Percentiles rank a stretch among this genome's conserved stretches.
Evolutionary conservation across 2,329 filamentous ascomycete genomes (phyloP).

Genomic region (Ambrosiella beaveri): DNA sequence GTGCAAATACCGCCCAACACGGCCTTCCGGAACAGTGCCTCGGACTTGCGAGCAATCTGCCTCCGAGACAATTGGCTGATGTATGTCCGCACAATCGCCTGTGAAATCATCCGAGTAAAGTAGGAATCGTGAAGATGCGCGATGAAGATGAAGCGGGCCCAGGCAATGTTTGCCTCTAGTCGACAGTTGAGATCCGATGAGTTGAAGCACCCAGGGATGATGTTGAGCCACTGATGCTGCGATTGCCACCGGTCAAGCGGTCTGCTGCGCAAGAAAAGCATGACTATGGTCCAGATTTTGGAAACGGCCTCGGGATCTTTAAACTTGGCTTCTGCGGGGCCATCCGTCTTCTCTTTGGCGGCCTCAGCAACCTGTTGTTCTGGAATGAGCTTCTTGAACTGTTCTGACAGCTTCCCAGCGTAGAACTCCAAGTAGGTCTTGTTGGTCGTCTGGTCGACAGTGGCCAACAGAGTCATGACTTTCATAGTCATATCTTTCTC

Average conservation of each 20-base stretch:
- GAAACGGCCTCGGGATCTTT: slow-evolving; percentile 42
- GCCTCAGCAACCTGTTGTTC: slow-evolving; percentile 7
- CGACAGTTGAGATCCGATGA: slow-evolving; percentile 53
- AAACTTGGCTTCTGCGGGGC: background rate
- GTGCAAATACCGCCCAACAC: slow-evolving; percentile 58
- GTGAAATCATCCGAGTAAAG: slow-evolving; percentile 34
- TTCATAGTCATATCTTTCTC: slow-evolving; percentile 51
- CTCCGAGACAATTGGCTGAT: slow-evolving; percentile 8
- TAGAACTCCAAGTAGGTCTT: slow-evolving; percentile 55
- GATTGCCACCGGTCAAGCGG: slow-evolving; percentile 53
- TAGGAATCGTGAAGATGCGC: slow-evolving; percentile 44
- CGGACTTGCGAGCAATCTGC: slow-evolving; percentile 25
- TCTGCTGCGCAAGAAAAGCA: slow-evolving; percentile 53
- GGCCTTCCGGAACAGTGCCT: slow-evolving; percentile 37
- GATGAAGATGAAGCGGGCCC: slow-evolving; percentile 68
- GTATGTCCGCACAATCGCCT: slow-evolving; percentile 9
- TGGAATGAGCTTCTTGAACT: slow-evolving; percentile 38
- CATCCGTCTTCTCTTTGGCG: background rate
- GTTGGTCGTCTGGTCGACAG: slow-evolving; percentile 24
- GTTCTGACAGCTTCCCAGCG: slow-evolving; percentile 45
- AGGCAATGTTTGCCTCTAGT: slow-evolving; percentile 64
- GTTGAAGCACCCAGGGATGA: slow-evolving; percentile 76
- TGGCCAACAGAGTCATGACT: slow-evolving; percentile 40
- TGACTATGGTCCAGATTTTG: slow-evolving; percentile 73
- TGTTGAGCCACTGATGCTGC: slow-evolving; percentile 54